Percentiles rank a stretch among this genome's conserved stretches.
Conservation (phyloP, 2,329 filamentous ascomycete genomes). For the Alternaria brassicae region DNA sequence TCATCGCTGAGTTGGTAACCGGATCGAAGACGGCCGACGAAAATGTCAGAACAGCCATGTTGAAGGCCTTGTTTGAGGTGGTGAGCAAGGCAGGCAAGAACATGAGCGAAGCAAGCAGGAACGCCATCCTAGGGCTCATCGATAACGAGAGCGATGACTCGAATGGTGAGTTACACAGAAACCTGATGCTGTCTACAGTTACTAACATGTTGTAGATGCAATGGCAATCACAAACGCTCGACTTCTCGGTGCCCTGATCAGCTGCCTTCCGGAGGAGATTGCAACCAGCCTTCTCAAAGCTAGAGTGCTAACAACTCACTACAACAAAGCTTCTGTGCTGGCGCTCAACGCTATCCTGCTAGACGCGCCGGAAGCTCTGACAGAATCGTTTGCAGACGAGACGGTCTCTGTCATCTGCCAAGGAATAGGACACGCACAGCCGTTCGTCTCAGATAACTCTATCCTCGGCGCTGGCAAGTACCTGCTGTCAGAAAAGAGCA, state of each 20-base stretch:
- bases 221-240: constrained; percentile 92
- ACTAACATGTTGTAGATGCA: constrained; percentile 53
- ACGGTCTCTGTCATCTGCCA: constrained; percentile 78
- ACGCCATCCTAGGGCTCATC: constrained; percentile 86
- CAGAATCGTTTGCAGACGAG: constrained; percentile 74
- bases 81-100: constrained; percentile 92
- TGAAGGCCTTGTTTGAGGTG: constrained; percentile 95
- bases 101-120: constrained; percentile 90
- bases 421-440: constrained; percentile 74
- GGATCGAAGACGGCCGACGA: constrained; percentile 88
- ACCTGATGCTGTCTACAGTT: not conserved
- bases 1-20: constrained; percentile 92
- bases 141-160: constrained; percentile 80
- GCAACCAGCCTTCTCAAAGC: constrained; percentile 68
- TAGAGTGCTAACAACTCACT: constrained; percentile 78
- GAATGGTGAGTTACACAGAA: constrained; percentile 60
- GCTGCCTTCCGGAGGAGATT: constrained; percentile 78
- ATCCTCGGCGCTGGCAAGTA: constrained; percentile 92
- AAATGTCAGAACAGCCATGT: constrained; percentile 93
- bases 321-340: constrained; percentile 79
- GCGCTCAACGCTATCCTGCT: constrained; percentile 87
- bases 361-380: constrained; percentile 76
- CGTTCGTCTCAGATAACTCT: constrained; percentile 86
- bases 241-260: constrained; percentile 86
- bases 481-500: constrained; percentile 70